phyloP scores from a whole-genome alignment of 495 filamentous ascomycete species.

The Penicillium alfredii region DNA sequence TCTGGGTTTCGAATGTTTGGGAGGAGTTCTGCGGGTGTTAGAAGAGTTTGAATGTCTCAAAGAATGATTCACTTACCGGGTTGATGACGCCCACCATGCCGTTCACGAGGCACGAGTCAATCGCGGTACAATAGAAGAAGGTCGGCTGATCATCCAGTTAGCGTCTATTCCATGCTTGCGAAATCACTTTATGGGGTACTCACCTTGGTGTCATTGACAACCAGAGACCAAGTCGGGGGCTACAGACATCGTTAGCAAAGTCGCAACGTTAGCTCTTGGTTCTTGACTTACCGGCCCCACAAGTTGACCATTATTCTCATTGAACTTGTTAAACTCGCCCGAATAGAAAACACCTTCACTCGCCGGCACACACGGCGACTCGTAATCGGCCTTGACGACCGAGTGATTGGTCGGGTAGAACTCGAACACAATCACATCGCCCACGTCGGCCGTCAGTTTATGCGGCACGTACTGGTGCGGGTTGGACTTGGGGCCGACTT shows the following conservation, averaged over 20 bases:
- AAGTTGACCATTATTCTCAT: slow-evolving; percentile 23
- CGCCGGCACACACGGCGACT: slow-evolving; percentile 50
- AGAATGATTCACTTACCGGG: slow-evolving; percentile 16
- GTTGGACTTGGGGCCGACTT: slow-evolving; percentile 40
- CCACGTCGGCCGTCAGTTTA: slow-evolving; percentile 43
- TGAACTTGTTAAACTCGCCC: slow-evolving; percentile 26
- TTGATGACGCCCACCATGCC: slow-evolving; percentile 43
- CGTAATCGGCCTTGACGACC: slow-evolving; percentile 53
- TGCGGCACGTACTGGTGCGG: slow-evolving; percentile 48
- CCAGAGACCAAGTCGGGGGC: slow-evolving; percentile 33
- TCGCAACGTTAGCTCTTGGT: too few species aligned
- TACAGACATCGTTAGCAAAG: too few species aligned
- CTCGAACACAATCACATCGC: slow-evolving; percentile 52
- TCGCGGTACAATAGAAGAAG: slow-evolving; percentile 39
- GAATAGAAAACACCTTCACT: slow-evolving; percentile 38
- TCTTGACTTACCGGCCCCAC: slow-evolving; percentile 23
- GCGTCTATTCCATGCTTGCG: too few species aligned
- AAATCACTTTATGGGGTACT: neutral
- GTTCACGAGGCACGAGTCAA: slow-evolving; percentile 34
- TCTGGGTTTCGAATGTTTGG: slow-evolving; percentile 29
- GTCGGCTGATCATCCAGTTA: slow-evolving; percentile 21
- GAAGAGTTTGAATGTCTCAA: neutral
- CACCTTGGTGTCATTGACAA: slow-evolving; percentile 32
- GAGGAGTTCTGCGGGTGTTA: slow-evolving; percentile 24
- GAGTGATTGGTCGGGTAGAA: slow-evolving; percentile 61